Conservation (phyloP, 495 filamentous ascomycete genomes). For the Cetradonia linearis region DNA sequence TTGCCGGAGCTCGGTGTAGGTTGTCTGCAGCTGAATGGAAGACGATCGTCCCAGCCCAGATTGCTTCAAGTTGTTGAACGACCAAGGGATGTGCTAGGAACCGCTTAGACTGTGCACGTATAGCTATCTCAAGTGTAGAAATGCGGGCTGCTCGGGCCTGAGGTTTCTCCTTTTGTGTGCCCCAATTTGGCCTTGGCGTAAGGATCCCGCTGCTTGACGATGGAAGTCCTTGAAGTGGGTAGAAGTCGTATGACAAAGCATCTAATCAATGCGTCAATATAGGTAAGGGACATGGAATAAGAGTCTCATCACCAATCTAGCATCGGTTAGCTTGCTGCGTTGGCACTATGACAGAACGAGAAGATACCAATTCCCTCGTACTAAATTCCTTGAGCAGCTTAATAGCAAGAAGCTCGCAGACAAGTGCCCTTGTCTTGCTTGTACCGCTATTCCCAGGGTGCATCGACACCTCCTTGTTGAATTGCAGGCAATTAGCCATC, state of each 20-base stretch:
- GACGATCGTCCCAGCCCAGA: constrained; percentile 89
- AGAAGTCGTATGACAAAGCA: constrained; percentile 87
- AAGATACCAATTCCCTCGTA: constrained; percentile 59
- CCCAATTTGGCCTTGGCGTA: constrained; percentile 31
- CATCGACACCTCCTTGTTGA: constrained; percentile 70
- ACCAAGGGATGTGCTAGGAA: constrained; percentile 85
- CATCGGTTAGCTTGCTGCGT: constrained; percentile 15
- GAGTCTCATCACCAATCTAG: constrained; percentile 22
- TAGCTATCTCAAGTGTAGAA: constrained; percentile 83
- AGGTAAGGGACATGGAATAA: background rate
- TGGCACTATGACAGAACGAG: background rate
- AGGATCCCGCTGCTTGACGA: constrained; percentile 29
- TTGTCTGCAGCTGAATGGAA: constrained; percentile 81
- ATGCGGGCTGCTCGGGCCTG: constrained; percentile 55
- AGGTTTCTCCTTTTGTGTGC: constrained; percentile 28
- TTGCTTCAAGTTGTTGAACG: constrained; percentile 84
- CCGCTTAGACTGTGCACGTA: constrained; percentile 77
- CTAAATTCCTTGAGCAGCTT: constrained; percentile 81
- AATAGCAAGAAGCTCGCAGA: constrained; percentile 86
- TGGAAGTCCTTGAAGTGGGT: constrained; percentile 74
- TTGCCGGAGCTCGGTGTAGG: constrained; percentile 50
- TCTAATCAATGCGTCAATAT: constrained; percentile 46
- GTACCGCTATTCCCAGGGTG: constrained; percentile 76
- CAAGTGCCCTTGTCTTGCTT: constrained; percentile 69
- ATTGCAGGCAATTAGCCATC: constrained; percentile 88